Base-by-base conservation (phyloP, 1,284 basidiomycete species). In the Tilletia indica region DNA sequence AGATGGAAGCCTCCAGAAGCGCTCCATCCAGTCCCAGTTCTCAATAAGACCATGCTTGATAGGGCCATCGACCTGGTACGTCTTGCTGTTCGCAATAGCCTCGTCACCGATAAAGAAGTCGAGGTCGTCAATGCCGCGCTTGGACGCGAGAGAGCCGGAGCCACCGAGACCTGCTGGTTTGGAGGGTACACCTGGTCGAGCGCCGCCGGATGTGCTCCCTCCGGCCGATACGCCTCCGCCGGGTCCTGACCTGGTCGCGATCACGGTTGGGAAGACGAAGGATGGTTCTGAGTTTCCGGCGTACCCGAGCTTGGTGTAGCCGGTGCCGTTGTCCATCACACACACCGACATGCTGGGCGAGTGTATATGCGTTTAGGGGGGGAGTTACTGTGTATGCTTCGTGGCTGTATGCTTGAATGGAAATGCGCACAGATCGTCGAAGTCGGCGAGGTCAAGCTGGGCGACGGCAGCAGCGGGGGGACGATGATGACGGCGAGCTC, bases 51-150 rank as follows among this genome's bases (percentile, higher is more conserved):
- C 97, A 84, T 99, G 97, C 71, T 93, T 90, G 83, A 99, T 98
- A 31, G 97, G 97, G 86, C 98, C 97, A 86, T 96, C 92, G 19
- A 99, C 89, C 54, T 92, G 91, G 86, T 99, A 99, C 54, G 82
- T 83, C 87, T 95, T 97, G 54, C 91, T 90, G 84, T 98, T 97
- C 39, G 93, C 93, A 38, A 98, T 88, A 0, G 97, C 97, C 85
- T 99, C 96, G 85, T 99, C 93, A 73, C 97, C 97, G 86, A 99
- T 99, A 88, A 92, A 97, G 87, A 99, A 99, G 87, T 99, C 97
- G 77, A 99, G 91, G 85, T 99, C 97, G 86, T 99, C 97, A 64
- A 99, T 93, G 11, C 97, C 97, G 74, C 97, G 91, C 87, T 98
- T 99, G 72, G 92, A 93, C 4, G 97, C 96, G 70, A 97, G 90